A percentile compares a stretch with the other conserved stretches of the same genome.
Conservation (phyloP, 2,329 filamentous ascomycete genomes). For the Sordariomycetes sp. region DNA sequence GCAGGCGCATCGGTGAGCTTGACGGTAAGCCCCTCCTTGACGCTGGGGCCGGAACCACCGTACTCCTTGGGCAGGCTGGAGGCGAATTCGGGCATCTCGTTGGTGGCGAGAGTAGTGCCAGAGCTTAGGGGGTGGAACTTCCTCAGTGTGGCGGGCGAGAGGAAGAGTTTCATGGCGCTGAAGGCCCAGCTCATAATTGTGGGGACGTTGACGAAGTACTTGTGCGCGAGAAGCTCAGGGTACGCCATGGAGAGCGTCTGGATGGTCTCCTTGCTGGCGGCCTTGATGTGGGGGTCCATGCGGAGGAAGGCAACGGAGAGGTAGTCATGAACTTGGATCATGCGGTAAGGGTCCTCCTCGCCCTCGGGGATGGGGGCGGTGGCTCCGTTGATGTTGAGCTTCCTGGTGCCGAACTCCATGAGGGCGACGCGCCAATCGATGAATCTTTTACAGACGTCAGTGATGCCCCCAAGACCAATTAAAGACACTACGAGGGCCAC, state of each 20-base stretch:
- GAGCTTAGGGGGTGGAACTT: slow-evolving; percentile 73
- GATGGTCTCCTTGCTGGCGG: slow-evolving; percentile 71
- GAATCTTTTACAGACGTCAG: slow-evolving; percentile 39
- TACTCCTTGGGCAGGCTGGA: slow-evolving; percentile 63
- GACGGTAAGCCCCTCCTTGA: slow-evolving; percentile 24
- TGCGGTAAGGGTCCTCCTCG: slow-evolving; percentile 75
- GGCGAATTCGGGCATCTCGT: slow-evolving; percentile 46
- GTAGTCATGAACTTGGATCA: slow-evolving; percentile 92
- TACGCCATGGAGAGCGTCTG: slow-evolving; percentile 72
- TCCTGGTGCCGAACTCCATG: slow-evolving; percentile 76
- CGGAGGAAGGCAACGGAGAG: slow-evolving; percentile 77
- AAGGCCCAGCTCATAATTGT: slow-evolving; percentile 85
- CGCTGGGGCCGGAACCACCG: slow-evolving; percentile 55
- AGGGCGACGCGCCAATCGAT: slow-evolving; percentile 81
- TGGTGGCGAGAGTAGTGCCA: slow-evolving; percentile 54
- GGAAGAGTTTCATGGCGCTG: slow-evolving; percentile 62
- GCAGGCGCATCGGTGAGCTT: slow-evolving; percentile 12
- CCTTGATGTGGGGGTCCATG: slow-evolving; percentile 65
- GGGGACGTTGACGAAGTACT: slow-evolving; percentile 95
- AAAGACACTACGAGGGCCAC: slow-evolving; percentile 20
- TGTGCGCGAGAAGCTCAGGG: slow-evolving; percentile 73
- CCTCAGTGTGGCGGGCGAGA: slow-evolving; percentile 62
- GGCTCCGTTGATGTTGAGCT: slow-evolving; percentile 60
- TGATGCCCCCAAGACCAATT: neutral
- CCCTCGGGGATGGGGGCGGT: slow-evolving; percentile 62